Evolutionary conservation across 1,284 basidiomycete genomes (phyloP).

Genomic region (Cerrena zonata): DNA sequence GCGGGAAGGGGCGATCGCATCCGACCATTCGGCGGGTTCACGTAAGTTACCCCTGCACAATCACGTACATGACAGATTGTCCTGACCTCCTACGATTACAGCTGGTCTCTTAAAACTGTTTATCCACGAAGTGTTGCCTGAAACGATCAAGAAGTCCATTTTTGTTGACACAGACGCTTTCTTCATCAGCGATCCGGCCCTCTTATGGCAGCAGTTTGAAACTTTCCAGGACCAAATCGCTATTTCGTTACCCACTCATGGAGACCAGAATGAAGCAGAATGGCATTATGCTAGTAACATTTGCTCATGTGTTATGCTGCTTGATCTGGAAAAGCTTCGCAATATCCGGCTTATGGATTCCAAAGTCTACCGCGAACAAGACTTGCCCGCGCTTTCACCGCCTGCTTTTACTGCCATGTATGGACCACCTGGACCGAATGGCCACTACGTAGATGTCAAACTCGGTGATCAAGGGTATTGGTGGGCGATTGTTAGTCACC

Average conservation of each 20-base stretch:
- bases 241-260: constrained; percentile 40
- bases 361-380: constrained; percentile 31
- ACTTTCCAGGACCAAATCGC: constrained; percentile 30
- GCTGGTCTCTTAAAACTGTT: constrained; percentile 45
- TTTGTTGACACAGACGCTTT: constrained; percentile 47
- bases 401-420: constrained; percentile 40
- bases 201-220: constrained; percentile 40
- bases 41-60: constrained; percentile 36
- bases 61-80: not conserved
- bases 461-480: constrained; percentile 48
- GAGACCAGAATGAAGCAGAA: constrained; percentile 33
- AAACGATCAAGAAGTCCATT: constrained; percentile 36
- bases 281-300: constrained; percentile 44
- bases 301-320: constrained; percentile 48
- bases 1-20: constrained; percentile 40
- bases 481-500: constrained; percentile 44
- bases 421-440: constrained; percentile 34
- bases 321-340: constrained; percentile 41
- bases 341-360: constrained; percentile 43
- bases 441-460: constrained; percentile 38
- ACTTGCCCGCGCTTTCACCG: constrained; percentile 31
- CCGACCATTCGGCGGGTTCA: constrained; percentile 42
- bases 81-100: constrained; percentile 15
- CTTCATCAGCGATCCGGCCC: constrained; percentile 40
- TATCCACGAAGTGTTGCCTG: constrained; percentile 39